Base-by-base conservation (phyloP, 2,329 filamentous ascomycete genomes). In the Neocucurbitaria cava region DNA sequence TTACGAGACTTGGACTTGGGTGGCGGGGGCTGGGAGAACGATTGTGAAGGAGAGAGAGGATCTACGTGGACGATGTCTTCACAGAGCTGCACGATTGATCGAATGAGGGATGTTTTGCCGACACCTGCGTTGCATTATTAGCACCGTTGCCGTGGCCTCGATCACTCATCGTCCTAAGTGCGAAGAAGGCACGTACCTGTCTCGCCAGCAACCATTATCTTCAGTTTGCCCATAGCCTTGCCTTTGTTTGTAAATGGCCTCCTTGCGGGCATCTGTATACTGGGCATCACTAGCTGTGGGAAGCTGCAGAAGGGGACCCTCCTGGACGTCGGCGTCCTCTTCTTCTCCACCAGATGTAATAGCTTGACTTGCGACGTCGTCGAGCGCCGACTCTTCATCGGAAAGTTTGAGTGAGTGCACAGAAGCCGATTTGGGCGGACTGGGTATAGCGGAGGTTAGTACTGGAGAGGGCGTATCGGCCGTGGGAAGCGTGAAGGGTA, bases 241-340 rank as follows among this genome's bases (percentile, higher is more conserved):
- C 95, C 95, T 42, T 85, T 85, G n/a, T 90, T 87, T 0, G 95
- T 97, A 74, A 98, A 98, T 0, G 93, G 93, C 46, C 92, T 85
- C 45, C 95, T 87, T 56, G 87, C 90, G 3, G 95, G 94, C 85
- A 99, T 95, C 58, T 86, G 88, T 67, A 99, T 89, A 70, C 92
- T 96, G 5, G 95, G 95, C 95, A 99, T 99, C 56, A 99, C 91
- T n/a, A 99, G 83, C 75, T 98, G 93, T 21, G 89, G 89, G 36
- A 78, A 73, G 59, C 69, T 64, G 49, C 49, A 60, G n/a, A 62
- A 55, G 20, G 52, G 52, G 38, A 81, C 82, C n/a, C 40, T 58
- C 53, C 47, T 63, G 65, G 23, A 59, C 64, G 26, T 67, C 65
- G 20, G 65, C 78, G 21, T 61, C 52, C 66, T 68, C 78, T 71